These are phyloP conservation scores for Aspergillus phoenicis DNA, from an alignment of 2,329 filamentous ascomycete genomes.

Conservation along the genomic window DNA sequence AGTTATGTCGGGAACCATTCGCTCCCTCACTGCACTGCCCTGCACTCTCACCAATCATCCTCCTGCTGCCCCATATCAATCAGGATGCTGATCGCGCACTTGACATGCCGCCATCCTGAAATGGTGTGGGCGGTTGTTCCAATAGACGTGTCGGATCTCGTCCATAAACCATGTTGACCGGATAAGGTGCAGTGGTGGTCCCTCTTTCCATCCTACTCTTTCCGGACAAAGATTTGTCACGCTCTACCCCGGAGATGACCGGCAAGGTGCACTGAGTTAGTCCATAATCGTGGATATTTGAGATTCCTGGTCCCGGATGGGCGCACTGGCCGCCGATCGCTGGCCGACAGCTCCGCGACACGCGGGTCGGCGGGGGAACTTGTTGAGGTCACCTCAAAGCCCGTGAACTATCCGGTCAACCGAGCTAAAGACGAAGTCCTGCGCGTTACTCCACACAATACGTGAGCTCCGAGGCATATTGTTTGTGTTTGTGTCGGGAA, in stretches of 20 bases:
- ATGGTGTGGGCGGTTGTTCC: neutral
- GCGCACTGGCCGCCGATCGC: neutral
- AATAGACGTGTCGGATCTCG: neutral
- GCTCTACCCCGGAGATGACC: conserved; percentile 23
- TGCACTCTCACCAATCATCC: neutral
- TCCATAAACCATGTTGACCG: neutral
- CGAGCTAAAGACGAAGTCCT: neutral
- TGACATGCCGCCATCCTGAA: neutral
- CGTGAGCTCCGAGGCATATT: neutral
- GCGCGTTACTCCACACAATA: neutral
- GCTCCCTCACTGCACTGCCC: no score
- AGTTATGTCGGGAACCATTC: neutral
- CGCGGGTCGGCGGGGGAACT: neutral
- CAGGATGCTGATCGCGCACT: neutral
- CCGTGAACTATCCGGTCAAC: neutral
- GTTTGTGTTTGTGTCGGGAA: neutral
- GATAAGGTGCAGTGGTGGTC: no score
- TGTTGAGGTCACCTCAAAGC: neutral
- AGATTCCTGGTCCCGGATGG: neutral
- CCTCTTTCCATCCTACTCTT: neutral
- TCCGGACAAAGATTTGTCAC: conserved; percentile 20
- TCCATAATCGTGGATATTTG: neutral
- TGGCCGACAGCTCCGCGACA: neutral
- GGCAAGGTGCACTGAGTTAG: neutral
- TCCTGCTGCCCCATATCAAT: neutral